A percentile compares a stretch with the other conserved stretches of the same genome.
phyloP scores from a whole-genome alignment of 148 eudicot genomes.

The Polygonum maritimum region DNA sequence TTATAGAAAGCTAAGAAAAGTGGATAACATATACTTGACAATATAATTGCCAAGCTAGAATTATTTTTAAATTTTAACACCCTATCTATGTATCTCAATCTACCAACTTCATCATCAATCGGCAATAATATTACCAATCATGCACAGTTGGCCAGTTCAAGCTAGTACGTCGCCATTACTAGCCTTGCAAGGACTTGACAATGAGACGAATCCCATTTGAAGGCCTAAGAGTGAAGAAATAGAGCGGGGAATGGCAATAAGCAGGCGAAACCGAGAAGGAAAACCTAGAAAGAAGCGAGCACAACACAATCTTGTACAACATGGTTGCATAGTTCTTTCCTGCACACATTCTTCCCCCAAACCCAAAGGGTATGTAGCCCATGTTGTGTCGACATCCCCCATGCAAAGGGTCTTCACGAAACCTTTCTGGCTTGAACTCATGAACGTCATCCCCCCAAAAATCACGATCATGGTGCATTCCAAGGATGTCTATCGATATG shows the following conservation, averaged over 20 bases:
- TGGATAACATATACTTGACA: too few relatives aligned
- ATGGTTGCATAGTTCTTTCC: slow-evolving; percentile 3
- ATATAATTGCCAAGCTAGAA: too few relatives aligned
- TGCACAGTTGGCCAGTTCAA: background rate
- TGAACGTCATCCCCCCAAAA: slow-evolving; percentile 10
- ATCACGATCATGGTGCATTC: slow-evolving; percentile 7
- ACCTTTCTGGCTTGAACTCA: slow-evolving; percentile 3
- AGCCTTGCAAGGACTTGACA: background rate
- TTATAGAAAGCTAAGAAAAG: too few relatives aligned
- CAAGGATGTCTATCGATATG: background rate
- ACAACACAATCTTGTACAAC: slow-evolving; percentile 4
- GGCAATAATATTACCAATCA: background rate
- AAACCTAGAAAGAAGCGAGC: background rate
- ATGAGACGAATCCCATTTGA: background rate
- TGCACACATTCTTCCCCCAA: background rate
- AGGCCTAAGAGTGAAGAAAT: slow-evolving; percentile 3
- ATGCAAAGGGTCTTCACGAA: background rate
- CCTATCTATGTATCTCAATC: too few relatives aligned
- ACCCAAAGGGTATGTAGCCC: slow-evolving; percentile 6
- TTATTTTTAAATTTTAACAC: too few relatives aligned
- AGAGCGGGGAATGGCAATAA: background rate
- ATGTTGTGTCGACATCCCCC: background rate
- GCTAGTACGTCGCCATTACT: background rate
- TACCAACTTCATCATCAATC: background rate
- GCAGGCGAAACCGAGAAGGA: background rate